A percentile compares a stretch with the other conserved stretches of the same genome.
Evolutionary conservation across 2,329 filamentous ascomycete species (phyloP).

Genomic region (Colletotrichum incanum): DNA sequence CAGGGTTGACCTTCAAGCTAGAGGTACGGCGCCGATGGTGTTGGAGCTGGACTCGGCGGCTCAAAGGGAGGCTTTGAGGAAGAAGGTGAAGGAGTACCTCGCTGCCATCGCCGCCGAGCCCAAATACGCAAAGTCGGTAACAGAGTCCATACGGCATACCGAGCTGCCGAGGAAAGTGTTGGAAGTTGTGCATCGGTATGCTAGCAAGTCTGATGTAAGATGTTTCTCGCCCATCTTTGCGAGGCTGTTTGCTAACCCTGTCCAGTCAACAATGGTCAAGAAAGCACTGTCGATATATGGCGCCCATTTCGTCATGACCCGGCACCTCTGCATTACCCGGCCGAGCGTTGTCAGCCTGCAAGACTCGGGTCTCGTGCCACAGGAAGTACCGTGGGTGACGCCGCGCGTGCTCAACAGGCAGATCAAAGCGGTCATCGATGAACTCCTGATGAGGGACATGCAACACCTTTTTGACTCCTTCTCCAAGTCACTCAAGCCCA

Average conservation of each 20-base stretch:
- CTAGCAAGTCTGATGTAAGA: slow-evolving; percentile 61
- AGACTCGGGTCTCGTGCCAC: slow-evolving; percentile 60
- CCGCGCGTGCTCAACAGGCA: slow-evolving; percentile 70
- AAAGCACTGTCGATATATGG: slow-evolving; percentile 69
- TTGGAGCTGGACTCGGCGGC: slow-evolving; percentile 60
- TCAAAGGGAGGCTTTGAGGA: slow-evolving; percentile 63
- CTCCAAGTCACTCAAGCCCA: slow-evolving; percentile 68
- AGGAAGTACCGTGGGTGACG: slow-evolving; percentile 63
- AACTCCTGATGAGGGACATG: slow-evolving; percentile 68
- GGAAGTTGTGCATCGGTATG: slow-evolving; percentile 64
- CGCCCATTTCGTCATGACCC: slow-evolving; percentile 71
- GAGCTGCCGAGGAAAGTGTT: slow-evolving; percentile 64
- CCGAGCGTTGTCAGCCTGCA: slow-evolving; percentile 55
- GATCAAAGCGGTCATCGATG: slow-evolving; percentile 71
- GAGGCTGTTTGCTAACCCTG: not conserved
- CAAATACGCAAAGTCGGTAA: slow-evolving; percentile 65
- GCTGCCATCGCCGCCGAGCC: slow-evolving; percentile 65
- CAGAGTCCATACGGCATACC: slow-evolving; percentile 62
- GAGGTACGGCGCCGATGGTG: slow-evolving; percentile 65
- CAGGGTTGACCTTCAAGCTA: slow-evolving; percentile 58
- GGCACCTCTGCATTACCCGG: slow-evolving; percentile 67
- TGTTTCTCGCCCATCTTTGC: not conserved
- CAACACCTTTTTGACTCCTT: slow-evolving; percentile 68
- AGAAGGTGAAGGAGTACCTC: slow-evolving; percentile 64
- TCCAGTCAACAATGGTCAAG: slow-evolving; percentile 65